Evolutionary conservation across 2,329 filamentous ascomycete genomes (phyloP).

Genomic region (Microdochium trichocladiopsis): DNA sequence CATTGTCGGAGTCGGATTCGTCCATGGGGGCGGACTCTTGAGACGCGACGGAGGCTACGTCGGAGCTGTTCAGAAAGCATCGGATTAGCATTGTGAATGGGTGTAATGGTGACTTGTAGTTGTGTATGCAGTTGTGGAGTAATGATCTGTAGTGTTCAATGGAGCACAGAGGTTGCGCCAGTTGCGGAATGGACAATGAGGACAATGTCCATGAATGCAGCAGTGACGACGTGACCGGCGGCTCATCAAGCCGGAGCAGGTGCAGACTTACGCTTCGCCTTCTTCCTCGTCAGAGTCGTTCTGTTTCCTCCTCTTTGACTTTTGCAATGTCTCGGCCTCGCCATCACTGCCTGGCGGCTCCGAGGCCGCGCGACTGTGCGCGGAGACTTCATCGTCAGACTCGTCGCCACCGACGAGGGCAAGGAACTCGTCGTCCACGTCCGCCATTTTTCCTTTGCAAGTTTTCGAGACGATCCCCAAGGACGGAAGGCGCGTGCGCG

Average conservation of each 20-base stretch:
- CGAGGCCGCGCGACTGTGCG: constrained; percentile 46
- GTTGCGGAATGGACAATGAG: neutral
- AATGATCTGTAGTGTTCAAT: neutral
- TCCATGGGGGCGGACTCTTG: constrained; percentile 83
- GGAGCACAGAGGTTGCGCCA: neutral
- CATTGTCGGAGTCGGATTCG: constrained; percentile 75
- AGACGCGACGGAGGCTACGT: constrained; percentile 64
- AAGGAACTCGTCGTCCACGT: constrained; percentile 89
- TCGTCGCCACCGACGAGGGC: constrained; percentile 78
- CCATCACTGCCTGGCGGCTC: constrained; percentile 29
- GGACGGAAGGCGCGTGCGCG: neutral
- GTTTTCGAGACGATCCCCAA: neutral
- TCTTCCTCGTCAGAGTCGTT: constrained; percentile 68
- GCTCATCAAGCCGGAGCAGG: neutral
- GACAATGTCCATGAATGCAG: no score
- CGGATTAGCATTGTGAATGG: neutral
- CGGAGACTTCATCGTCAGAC: constrained; percentile 49
- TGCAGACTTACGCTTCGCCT: constrained; percentile 68
- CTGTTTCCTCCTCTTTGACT: constrained; percentile 42
- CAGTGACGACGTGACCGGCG: no score
- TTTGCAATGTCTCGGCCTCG: constrained; percentile 31
- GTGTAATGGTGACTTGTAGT: no score
- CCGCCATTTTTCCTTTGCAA: constrained; percentile 56
- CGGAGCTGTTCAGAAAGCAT: constrained; percentile 45
- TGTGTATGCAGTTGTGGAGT: neutral